phyloP scores from a whole-genome alignment of 2,329 filamentous ascomycete genomes.

The Calonectria multiphialidica region DNA sequence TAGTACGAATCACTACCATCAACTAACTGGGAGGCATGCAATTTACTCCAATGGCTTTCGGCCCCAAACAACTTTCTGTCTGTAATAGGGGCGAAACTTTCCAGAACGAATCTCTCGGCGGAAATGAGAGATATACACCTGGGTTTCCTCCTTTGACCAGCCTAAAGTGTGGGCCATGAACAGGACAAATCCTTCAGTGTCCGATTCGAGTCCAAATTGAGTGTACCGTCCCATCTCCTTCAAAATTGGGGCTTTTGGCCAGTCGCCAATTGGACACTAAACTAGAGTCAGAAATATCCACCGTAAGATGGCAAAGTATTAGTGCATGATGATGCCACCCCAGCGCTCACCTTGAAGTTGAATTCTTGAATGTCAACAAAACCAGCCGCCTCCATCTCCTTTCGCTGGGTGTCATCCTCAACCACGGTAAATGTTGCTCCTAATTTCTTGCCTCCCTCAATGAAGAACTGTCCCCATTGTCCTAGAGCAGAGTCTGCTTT shows the following conservation, averaged over 20 bases:
- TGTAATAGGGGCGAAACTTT: constrained; percentile 5
- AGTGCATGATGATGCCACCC: no score
- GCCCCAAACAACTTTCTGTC: constrained; percentile 20
- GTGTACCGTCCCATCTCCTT: constrained; percentile 20
- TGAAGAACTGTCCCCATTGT: constrained; percentile 27
- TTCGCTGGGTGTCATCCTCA: constrained; percentile 8
- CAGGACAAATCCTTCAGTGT: constrained; percentile 17
- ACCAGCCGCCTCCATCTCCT: constrained; percentile 20
- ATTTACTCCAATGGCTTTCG: not conserved
- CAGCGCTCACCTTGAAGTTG: not conserved
- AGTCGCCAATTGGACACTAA: not conserved
- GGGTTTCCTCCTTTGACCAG: constrained; percentile 19
- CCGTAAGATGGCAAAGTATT: not conserved
- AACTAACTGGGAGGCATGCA: not conserved
- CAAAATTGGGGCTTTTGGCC: not conserved
- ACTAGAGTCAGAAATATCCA: not conserved
- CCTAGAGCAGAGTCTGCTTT: constrained; percentile 11
- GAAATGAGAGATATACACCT: constrained; percentile 22
- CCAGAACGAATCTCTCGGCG: constrained; percentile 15
- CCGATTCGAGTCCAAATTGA: constrained; percentile 15
- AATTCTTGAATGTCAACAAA: constrained; percentile 24
- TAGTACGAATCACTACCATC: no score
- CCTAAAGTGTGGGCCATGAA: constrained; percentile 19
- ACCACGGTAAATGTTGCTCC: constrained; percentile 18
- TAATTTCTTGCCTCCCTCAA: constrained; percentile 23